These are phyloP conservation scores for Fusarium domesticum DNA, from an alignment of 2,329 filamentous ascomycete genomes.

Conservation along the genomic window DNA sequence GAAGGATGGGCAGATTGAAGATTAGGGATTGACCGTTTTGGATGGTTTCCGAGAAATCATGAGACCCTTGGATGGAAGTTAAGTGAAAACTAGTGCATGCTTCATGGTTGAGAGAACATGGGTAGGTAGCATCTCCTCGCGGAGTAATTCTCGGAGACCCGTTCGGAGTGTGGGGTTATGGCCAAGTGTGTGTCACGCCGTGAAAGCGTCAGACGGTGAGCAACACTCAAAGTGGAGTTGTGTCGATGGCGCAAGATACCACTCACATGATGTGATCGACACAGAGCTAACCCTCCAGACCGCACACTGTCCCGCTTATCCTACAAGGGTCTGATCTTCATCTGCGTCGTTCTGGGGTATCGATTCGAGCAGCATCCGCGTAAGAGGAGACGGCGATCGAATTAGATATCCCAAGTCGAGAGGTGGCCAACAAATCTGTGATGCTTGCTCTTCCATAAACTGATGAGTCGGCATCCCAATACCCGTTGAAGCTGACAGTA, in stretches of 20 bases:
- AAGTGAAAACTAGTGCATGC: not conserved
- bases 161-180: slow-evolving; percentile 12
- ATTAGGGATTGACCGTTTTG: not conserved
- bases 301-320: slow-evolving; percentile 4
- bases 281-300: no score
- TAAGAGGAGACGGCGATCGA: slow-evolving; percentile 26
- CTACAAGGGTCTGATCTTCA: slow-evolving; percentile 10
- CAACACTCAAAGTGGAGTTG: slow-evolving; percentile 5
- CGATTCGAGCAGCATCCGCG: slow-evolving; percentile 27
- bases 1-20: not conserved
- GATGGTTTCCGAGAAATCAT: slow-evolving; percentile 1
- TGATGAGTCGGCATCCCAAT: slow-evolving; percentile 26
- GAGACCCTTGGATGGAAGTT: not conserved
- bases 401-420: slow-evolving; percentile 27
- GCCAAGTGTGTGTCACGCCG: not conserved
- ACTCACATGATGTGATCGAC: slow-evolving; percentile 16
- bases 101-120: slow-evolving; percentile 3
- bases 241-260: slow-evolving; percentile 18
- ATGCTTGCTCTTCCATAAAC: slow-evolving; percentile 28
- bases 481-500: slow-evolving; percentile 17
- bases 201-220: not conserved
- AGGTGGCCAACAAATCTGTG: slow-evolving; percentile 28
- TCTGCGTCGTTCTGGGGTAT: slow-evolving; percentile 23
- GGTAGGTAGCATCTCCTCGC: slow-evolving; percentile 11
- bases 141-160: slow-evolving; percentile 27